Percentiles rank a stretch among this genome's conserved stretches.
Evolutionary conservation across 2,329 filamentous ascomycete genomes (phyloP).

Genomic region (Aspergillus calidoustus): DNA sequence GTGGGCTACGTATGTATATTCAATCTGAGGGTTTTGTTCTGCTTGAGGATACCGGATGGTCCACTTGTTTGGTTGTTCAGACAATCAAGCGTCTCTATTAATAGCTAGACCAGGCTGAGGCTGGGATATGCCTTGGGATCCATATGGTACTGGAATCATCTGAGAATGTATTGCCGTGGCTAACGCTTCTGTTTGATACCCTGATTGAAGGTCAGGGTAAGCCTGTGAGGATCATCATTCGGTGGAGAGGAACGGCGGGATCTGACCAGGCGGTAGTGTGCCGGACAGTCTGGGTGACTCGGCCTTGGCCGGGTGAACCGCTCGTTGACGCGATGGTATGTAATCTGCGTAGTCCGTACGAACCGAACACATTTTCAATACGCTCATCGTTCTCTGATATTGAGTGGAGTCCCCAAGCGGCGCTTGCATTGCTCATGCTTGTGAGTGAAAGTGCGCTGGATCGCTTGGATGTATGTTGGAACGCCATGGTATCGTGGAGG

Average conservation of each 20-base stretch:
- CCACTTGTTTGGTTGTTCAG: neutral
- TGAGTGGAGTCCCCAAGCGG: neutral
- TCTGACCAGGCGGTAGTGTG: neutral
- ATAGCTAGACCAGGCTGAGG: neutral
- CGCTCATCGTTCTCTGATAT: neutral
- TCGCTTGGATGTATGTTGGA: neutral
- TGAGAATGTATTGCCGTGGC: neutral
- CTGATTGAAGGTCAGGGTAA: neutral
- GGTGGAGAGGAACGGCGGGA: neutral
- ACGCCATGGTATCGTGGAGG: neutral
- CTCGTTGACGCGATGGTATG: neutral
- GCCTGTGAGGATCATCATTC: neutral
- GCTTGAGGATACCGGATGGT: constrained; percentile 17
- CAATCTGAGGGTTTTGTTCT: neutral
- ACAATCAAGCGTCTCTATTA: neutral
- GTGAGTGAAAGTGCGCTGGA: neutral
- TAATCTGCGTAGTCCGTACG: neutral
- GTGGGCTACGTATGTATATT: neutral
- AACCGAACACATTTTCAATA: neutral
- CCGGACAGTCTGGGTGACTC: neutral
- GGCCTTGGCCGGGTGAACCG: neutral
- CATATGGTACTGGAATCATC: neutral
- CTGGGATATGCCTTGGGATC: neutral
- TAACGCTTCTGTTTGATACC: neutral
- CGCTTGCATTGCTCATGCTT: neutral